Conservation (phyloP, 2,329 filamentous ascomycete genomes). For the Graphium sp. region DNA sequence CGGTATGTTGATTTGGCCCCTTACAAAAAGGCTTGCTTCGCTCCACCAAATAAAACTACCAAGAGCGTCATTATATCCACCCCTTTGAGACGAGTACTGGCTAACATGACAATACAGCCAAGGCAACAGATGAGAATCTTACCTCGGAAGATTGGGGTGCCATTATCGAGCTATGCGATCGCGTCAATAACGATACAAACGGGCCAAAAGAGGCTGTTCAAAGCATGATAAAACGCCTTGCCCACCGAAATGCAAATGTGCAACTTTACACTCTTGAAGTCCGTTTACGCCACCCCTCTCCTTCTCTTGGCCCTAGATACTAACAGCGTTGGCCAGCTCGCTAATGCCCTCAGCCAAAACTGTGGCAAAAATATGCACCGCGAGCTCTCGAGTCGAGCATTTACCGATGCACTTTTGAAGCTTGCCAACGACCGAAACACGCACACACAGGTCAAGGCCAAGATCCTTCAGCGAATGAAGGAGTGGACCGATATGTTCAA, state of each 20-base stretch:
- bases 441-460: conserved; percentile 89
- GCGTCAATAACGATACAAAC: conserved; percentile 33
- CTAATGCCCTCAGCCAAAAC: conserved; percentile 83
- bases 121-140: conserved; percentile 93
- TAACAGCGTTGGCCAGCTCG: conserved; percentile 36
- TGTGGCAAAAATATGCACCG: conserved; percentile 76
- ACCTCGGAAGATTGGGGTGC: conserved; percentile 61
- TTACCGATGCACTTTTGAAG: conserved; percentile 83
- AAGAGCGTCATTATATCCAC: too few species aligned
- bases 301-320: conserved; percentile 4
- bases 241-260: conserved; percentile 89
- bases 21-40: too few species aligned
- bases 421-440: conserved; percentile 90
- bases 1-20: too few species aligned
- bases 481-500: conserved; percentile 94
- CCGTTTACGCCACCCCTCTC: conserved; percentile 7
- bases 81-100: neutral
- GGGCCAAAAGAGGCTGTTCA: conserved; percentile 71
- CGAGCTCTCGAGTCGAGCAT: conserved; percentile 78
- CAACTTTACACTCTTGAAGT: conserved; percentile 89
- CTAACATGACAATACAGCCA: too few species aligned
- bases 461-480: conserved; percentile 92
- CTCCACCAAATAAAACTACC: too few species aligned
- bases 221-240: conserved; percentile 79
- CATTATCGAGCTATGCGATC: conserved; percentile 48